These are phyloP conservation scores for Colletotrichum somersetense DNA, from an alignment of 2,329 filamentous ascomycete genomes.

Conservation along the genomic window DNA sequence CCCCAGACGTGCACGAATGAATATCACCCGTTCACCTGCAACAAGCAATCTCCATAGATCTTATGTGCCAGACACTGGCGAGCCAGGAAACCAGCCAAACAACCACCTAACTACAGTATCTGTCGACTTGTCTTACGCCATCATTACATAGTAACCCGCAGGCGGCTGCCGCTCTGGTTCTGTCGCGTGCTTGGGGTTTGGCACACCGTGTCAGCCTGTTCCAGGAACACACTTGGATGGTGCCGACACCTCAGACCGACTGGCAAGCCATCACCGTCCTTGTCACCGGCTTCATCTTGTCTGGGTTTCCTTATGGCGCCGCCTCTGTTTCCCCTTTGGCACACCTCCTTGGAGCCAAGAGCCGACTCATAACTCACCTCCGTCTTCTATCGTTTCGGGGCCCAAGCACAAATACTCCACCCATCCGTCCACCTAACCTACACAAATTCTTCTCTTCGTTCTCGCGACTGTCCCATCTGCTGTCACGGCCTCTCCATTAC, in stretches of 20 bases:
- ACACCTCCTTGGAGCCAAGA: not conserved
- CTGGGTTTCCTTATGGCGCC: not conserved
- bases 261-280: not conserved
- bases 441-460: not conserved
- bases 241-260: not conserved
- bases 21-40: not conserved
- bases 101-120: not conserved
- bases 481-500: not conserved
- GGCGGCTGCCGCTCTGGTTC: too few relatives aligned
- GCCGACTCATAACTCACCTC: not conserved
- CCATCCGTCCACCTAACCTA: not conserved
- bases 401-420: slow-evolving; percentile 35
- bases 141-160: not conserved
- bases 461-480: not conserved
- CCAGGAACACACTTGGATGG: not conserved
- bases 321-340: not conserved
- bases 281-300: slow-evolving; percentile 2
- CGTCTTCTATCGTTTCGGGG: slow-evolving; percentile 26
- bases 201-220: not conserved
- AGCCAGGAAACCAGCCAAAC: not conserved
- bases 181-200: too few relatives aligned
- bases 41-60: not conserved
- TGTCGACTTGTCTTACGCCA: not conserved
- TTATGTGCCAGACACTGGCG: not conserved
- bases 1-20: not conserved